Evolutionary conservation across 768 basidiomycete genomes (phyloP), one percentile per base, ranked within the genome.

Genomic region (Boletus patriciae): DNA sequence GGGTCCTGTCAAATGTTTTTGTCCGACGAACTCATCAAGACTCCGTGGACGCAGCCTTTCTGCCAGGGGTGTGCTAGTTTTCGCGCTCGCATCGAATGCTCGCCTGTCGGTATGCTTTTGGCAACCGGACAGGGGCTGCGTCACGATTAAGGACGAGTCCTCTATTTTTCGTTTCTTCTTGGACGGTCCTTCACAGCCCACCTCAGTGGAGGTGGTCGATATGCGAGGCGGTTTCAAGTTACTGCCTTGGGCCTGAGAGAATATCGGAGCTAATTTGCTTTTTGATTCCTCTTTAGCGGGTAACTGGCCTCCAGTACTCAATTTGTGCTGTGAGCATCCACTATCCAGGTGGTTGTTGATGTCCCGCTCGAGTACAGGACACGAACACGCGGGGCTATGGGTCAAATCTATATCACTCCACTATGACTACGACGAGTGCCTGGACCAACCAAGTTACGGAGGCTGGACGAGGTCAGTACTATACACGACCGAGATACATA

Each of bases 11-110:
- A 92, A 62, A 67, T 89, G 83, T 19, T 68, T 67, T 65, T 94
- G 92, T 3, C 92, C 92, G 29, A 92, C 74, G 57, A 90, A 88
- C 3, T 89, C 84, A 2, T 80, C 78, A 18, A 93, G 73, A 5
- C 69, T 70, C 13, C 73, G 77, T 3, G 92, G 92, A 10, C 92
- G 79, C 42, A 92, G 78, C 19, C 80, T 78, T 66, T 93, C 92
- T 1, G 92, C 88, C 1, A 93, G 71, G 0, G 88, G 88, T 3
- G 78, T 73, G 15, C 78, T 76, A 19, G 66, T 56, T 33, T 74
- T 62, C 2, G 73, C 37, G 36, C 69, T 59, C 12, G 51, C 19
- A 37, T 56, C 53, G 33, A 51, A 49, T 18, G 70, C 55, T 6
- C 58, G 60, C 25, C 64, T 66, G 55, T 66, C 67, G 21, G 47